These are phyloP conservation scores for Globisporangium polare DNA, from an alignment of 352 stramenopile species.

Conservation along the genomic window DNA sequence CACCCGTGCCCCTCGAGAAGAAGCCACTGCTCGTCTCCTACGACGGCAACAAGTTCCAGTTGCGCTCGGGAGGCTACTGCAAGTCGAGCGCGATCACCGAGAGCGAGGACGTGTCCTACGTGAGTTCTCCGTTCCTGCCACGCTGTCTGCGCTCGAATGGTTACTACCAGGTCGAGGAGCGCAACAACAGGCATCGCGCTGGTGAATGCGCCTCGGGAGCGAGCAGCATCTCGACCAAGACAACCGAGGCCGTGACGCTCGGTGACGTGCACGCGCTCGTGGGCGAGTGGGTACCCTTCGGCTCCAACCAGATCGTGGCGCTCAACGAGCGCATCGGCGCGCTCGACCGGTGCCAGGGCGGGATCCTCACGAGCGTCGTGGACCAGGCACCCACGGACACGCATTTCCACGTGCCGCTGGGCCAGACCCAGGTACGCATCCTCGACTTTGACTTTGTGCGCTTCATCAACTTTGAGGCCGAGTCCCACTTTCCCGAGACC, in stretches of 20 bases:
- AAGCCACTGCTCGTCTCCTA: conserved; percentile 51
- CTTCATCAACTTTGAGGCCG: conserved; percentile 98
- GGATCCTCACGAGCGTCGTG: conserved; percentile 94
- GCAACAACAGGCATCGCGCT: conserved; percentile 91
- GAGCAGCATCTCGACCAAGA: conserved; percentile 88
- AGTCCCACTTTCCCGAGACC: conserved; percentile 95
- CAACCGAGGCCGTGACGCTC: conserved; percentile 92
- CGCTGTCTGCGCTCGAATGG: conserved; percentile 91
- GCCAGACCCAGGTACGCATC: conserved; percentile 94
- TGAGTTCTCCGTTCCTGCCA: conserved; percentile 96
- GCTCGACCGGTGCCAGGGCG: conserved; percentile 94
- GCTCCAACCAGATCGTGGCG: conserved; percentile 96
- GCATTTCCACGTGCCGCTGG: conserved; percentile 85
- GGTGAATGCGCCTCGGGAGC: conserved; percentile 77
- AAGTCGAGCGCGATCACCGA: conserved; percentile 93
- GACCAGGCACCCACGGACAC: conserved; percentile 81
- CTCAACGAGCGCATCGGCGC: conserved; percentile 97
- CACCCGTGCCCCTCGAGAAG: conserved; percentile 37
- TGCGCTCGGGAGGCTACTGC: conserved; percentile 78
- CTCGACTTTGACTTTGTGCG: conserved; percentile 97
- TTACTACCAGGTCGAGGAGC: conserved; percentile 71
- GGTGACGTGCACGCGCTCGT: conserved; percentile 96
- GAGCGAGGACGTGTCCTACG: conserved; percentile 96
- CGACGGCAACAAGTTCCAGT: conserved; percentile 74
- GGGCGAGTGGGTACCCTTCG: conserved; percentile 97